Evolutionary conservation across 1,284 basidiomycete species (phyloP).

Genomic region (Heterobasidion irregulare): DNA sequence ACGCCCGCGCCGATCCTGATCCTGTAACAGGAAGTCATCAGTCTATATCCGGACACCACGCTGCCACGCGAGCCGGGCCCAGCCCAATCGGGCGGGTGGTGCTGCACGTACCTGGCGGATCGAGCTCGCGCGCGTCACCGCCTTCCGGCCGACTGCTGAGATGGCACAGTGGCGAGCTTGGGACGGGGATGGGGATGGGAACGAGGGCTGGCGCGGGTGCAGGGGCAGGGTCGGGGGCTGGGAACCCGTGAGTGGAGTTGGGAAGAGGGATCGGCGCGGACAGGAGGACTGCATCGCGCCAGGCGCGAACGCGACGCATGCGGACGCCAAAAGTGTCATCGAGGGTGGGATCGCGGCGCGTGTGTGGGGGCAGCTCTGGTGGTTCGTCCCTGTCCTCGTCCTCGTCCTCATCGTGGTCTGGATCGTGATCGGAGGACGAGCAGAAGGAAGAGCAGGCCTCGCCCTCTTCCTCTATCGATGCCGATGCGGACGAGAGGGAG

Average conservation of each 20-base stretch:
- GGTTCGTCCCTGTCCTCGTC: constrained; percentile 8
- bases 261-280: constrained; percentile 27
- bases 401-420: constrained; percentile 22
- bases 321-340: constrained; percentile 40
- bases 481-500: constrained; percentile 27
- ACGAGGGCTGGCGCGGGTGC: not conserved
- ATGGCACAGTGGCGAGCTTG: too few species aligned
- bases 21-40: too few species aligned
- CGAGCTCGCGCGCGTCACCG: not conserved
- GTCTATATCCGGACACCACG: too few species aligned
- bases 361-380: constrained; percentile 11
- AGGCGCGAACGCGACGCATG: constrained; percentile 50
- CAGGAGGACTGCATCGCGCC: constrained; percentile 32
- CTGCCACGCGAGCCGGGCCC: too few species aligned
- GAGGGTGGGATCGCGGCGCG: constrained; percentile 22
- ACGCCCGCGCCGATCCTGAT: too few species aligned
- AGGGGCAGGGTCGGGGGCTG: not conserved
- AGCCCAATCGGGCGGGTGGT: not conserved
- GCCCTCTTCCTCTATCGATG: constrained; percentile 25
- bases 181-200: not conserved
- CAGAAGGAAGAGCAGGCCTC: constrained; percentile 51
- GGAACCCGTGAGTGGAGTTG: constrained; percentile 35
- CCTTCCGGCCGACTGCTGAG: too few species aligned
- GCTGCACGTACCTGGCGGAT: not conserved
- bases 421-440: constrained; percentile 34